A percentile compares a stretch with the other conserved stretches of the same genome.
Evolutionary conservation across 805 yeast genomes (phyloP).

Genomic region (Candida broadrunensis): DNA sequence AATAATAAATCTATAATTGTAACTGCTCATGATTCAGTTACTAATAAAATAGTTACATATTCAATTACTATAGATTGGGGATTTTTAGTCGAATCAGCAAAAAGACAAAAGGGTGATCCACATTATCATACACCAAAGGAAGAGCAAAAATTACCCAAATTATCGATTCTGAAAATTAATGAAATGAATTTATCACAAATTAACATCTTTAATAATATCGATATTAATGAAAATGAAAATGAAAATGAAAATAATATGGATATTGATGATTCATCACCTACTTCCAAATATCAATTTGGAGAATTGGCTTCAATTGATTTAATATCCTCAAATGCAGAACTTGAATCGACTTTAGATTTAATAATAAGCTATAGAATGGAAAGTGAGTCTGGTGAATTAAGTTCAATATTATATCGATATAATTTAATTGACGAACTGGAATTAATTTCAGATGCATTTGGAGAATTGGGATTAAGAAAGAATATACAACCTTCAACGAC

Average conservation of each 20-base stretch:
- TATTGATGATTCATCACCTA: slow-evolving; percentile 3
- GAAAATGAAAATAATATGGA: slow-evolving; percentile 17
- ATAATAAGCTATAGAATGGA: slow-evolving; percentile 36
- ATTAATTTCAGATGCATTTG: slow-evolving; percentile 26
- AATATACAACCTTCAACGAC: slow-evolving; percentile 4
- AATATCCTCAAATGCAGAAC: slow-evolving; percentile 43
- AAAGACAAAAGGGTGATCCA: slow-evolving; percentile 43
- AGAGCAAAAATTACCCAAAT: slow-evolving; percentile 37
- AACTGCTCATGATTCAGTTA: slow-evolving; percentile 35
- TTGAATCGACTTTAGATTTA: slow-evolving; percentile 44
- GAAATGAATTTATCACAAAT: slow-evolving; percentile 24
- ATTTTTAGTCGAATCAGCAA: slow-evolving; percentile 44
- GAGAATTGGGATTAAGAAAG: slow-evolving; percentile 25
- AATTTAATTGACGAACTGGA: slow-evolving; percentile 18
- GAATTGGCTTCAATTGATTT: slow-evolving; percentile 33
- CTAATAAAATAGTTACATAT: slow-evolving; percentile 39
- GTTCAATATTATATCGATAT: slow-evolving; percentile 27
- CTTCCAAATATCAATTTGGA: slow-evolving; percentile 8
- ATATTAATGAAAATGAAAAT: slow-evolving; percentile 9
- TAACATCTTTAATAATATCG: slow-evolving; percentile 9
- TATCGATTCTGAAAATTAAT: slow-evolving; percentile 31
- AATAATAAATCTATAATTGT: slow-evolving; percentile 46
- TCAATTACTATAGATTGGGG: slow-evolving; percentile 55
- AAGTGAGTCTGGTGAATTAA: slow-evolving; percentile 9
- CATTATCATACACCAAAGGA: slow-evolving; percentile 50